Conservation (phyloP, 208 protist species). For the Leishmania guyanensis region DNA sequence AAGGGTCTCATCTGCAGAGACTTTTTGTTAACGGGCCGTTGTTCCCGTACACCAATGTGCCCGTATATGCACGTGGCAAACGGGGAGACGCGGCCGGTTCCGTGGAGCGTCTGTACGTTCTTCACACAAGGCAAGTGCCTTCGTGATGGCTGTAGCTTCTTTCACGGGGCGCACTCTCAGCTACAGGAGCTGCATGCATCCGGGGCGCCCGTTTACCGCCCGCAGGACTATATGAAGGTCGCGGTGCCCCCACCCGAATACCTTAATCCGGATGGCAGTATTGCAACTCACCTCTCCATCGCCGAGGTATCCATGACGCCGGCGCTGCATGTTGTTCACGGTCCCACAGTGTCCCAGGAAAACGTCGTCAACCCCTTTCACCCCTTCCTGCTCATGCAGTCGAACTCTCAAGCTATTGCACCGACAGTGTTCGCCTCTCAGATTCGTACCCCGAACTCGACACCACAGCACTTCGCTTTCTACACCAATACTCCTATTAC, state of each 20-base stretch:
- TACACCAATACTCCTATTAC: conserved; percentile 22
- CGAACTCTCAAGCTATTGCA: conserved; percentile 22
- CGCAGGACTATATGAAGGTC: conserved; percentile 78
- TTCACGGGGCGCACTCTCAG: conserved; percentile 69
- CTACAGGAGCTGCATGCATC: conserved; percentile 54
- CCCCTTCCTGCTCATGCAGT: conserved; percentile 24
- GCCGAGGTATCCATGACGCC: conserved; percentile 1
- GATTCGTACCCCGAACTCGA: conserved; percentile 4
- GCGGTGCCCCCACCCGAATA: conserved; percentile 53
- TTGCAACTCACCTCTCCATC: conserved; percentile 22
- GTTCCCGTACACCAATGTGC: conserved; percentile 46
- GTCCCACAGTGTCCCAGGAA: conserved; percentile 18
- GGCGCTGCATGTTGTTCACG: conserved; percentile 21
- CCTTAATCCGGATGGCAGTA: conserved; percentile 39
- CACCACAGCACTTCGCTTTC: conserved; percentile 17
- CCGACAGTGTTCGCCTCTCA: conserved; percentile 18
- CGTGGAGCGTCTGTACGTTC: conserved; percentile 70
- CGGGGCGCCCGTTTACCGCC: conserved; percentile 48
- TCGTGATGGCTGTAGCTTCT: conserved; percentile 72
- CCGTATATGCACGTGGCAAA: conserved; percentile 81
- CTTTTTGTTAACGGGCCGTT: conserved; percentile 43
- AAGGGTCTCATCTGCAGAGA: conserved; percentile 74
- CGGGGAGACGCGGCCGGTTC: conserved; percentile 60
- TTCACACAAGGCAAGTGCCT: conserved; percentile 70
- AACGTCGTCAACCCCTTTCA: conserved; percentile 32